Conservation (phyloP, 441 rosid species). For the Populus hybrid region DNA sequence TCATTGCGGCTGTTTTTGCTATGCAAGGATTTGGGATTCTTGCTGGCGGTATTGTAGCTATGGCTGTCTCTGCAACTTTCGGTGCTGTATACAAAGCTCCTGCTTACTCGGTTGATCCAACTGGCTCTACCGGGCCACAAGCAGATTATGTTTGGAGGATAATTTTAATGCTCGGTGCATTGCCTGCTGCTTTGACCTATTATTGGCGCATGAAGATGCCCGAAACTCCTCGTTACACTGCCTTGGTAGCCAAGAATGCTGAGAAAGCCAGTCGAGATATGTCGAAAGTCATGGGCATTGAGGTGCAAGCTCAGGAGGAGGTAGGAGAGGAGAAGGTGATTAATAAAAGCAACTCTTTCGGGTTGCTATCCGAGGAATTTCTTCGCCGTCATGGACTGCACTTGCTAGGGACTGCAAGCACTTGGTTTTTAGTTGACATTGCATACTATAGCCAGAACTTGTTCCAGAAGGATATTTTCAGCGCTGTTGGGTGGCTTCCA, state of each 20-base stretch:
- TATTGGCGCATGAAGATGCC: constrained; percentile 15
- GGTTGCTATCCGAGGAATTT: not conserved
- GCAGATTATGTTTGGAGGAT: constrained; percentile 10
- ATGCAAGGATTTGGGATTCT: constrained; percentile 23
- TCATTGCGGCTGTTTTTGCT: constrained; percentile 17
- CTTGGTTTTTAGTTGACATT: constrained; percentile 16
- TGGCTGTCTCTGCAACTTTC: constrained; percentile 2
- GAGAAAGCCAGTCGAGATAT: not conserved
- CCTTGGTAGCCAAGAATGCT: constrained; percentile 7
- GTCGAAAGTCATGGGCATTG: not conserved
- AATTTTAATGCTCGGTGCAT: constrained; percentile 5
- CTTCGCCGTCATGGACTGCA: constrained; percentile 1
- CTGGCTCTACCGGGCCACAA: constrained; percentile 1
- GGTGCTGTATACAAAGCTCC: not conserved
- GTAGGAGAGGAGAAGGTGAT: not conserved
- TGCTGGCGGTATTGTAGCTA: constrained; percentile 5
- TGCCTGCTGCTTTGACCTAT: constrained; percentile 9
- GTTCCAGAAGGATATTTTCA: constrained; percentile 6
- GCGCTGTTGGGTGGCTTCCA: constrained; percentile 6
- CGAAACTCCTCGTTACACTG: constrained; percentile 10
- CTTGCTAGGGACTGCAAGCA: not conserved
- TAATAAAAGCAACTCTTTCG: not conserved
- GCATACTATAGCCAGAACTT: constrained; percentile 1
- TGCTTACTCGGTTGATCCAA: constrained; percentile 5
- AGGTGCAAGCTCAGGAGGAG: not conserved